Evolutionary conservation across 768 basidiomycete species (phyloP).

Genomic region (Trametes cingulata): DNA sequence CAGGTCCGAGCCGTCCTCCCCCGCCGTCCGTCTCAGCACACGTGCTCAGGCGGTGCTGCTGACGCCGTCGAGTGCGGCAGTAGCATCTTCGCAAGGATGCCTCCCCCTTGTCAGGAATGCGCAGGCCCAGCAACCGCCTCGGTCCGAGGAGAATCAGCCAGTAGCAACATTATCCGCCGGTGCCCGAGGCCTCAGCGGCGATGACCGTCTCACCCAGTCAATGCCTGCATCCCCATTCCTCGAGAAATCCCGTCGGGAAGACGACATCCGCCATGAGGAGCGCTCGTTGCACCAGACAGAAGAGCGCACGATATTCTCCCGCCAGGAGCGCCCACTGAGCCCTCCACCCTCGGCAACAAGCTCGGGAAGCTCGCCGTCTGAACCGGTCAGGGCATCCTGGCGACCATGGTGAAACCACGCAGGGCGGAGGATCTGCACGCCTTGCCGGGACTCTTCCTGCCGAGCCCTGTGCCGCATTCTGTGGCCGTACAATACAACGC

Average conservation of each 20-base stretch:
- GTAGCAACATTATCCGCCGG: neutral
- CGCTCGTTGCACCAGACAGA: neutral
- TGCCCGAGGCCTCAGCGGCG: slow-evolving; percentile 4
- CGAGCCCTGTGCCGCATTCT: neutral
- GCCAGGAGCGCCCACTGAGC: slow-evolving; percentile 15
- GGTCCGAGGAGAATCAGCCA: slow-evolving; percentile 4
- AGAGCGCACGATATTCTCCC: slow-evolving; percentile 7
- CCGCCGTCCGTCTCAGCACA: neutral
- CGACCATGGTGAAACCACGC: slow-evolving; percentile 13
- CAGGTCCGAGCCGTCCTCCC: slow-evolving; percentile 10
- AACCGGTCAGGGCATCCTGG: slow-evolving; percentile 12
- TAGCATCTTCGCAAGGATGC: slow-evolving; percentile 8
- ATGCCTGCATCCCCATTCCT: slow-evolving; percentile 15
- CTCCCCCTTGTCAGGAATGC: slow-evolving; percentile 6
- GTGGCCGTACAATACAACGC: too few relatives aligned
- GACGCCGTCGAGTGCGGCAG: slow-evolving; percentile 12
- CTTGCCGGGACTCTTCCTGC: neutral
- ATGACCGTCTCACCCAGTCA: slow-evolving; percentile 16
- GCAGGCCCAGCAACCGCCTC: neutral
- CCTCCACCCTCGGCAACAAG: slow-evolving; percentile 17
- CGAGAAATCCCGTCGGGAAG: neutral
- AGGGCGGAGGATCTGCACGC: neutral
- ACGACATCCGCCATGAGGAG: neutral
- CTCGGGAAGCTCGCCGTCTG: slow-evolving; percentile 14
- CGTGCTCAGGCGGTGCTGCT: neutral